A percentile compares a stretch with the other conserved stretches of the same genome.
Evolutionary conservation across 352 stramenopile species (phyloP).

Genomic region (Paralagenidium karlingii): DNA sequence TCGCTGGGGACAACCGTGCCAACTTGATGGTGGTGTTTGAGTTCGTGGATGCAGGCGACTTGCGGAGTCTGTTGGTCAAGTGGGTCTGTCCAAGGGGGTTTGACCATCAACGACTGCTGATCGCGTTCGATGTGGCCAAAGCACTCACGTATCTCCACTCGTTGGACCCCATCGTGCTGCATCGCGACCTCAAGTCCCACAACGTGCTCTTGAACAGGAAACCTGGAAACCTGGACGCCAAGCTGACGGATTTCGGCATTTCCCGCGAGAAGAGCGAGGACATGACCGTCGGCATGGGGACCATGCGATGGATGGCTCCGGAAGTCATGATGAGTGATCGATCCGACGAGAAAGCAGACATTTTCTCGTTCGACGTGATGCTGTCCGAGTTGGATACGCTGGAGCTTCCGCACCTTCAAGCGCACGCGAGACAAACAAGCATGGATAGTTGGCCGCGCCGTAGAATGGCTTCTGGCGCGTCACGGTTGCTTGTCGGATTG

Average conservation of each 20-base stretch:
- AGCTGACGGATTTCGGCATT: constrained; percentile 97
- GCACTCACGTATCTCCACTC: constrained; percentile 97
- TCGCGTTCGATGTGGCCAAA: constrained; percentile 66
- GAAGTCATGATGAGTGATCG: constrained; percentile 83
- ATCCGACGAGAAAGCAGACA: constrained; percentile 81
- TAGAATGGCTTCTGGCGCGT: too few relatives aligned
- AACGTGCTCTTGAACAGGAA: constrained; percentile 71
- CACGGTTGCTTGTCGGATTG: too few relatives aligned
- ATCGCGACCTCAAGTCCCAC: constrained; percentile 96
- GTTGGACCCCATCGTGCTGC: constrained; percentile 96
- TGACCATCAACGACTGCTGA: not conserved
- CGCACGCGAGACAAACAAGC: too few relatives aligned
- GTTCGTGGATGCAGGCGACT: too few relatives aligned
- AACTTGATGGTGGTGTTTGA: too few relatives aligned
- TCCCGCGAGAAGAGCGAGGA: constrained; percentile 94
- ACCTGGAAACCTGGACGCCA: constrained; percentile 80
- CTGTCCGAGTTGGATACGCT: too few relatives aligned
- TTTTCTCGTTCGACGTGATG: constrained; percentile 82
- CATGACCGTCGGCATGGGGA: constrained; percentile 89
- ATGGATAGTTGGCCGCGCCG: too few relatives aligned
- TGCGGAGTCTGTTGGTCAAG: too few relatives aligned
- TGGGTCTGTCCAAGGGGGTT: too few relatives aligned
- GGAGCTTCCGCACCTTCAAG: not conserved
- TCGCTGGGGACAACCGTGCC: too few relatives aligned
- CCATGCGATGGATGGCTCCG: constrained; percentile 67